Evolutionary conservation across 2,329 filamentous ascomycete species (phyloP).

Genomic region (Neoscytalidium dimidiatum): DNA sequence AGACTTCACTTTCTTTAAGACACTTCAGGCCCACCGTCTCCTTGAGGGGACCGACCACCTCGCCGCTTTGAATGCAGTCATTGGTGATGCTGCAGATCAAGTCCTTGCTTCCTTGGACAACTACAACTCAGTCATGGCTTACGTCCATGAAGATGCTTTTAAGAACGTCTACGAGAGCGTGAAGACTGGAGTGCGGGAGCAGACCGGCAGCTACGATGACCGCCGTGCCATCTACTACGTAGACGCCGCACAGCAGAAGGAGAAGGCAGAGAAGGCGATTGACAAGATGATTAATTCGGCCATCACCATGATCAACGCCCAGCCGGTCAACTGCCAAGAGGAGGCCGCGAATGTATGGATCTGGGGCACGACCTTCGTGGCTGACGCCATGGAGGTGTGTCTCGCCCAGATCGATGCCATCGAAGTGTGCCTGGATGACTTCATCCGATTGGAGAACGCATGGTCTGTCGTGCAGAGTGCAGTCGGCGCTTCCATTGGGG

Average conservation of each 20-base stretch:
- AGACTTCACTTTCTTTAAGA: constrained; percentile 51
- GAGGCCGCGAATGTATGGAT: constrained; percentile 48
- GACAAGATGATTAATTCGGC: constrained; percentile 49
- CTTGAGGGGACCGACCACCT: constrained; percentile 49
- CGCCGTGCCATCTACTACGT: constrained; percentile 43
- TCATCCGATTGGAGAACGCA: constrained; percentile 48
- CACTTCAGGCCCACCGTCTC: constrained; percentile 45
- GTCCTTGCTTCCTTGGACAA: constrained; percentile 49
- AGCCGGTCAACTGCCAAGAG: constrained; percentile 40
- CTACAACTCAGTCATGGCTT: constrained; percentile 48
- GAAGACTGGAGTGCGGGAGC: constrained; percentile 32
- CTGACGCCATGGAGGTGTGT: constrained; percentile 47
- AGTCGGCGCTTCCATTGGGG: constrained; percentile 43
- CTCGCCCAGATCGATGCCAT: constrained; percentile 42
- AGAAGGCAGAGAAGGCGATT: constrained; percentile 48
- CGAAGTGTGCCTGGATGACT: constrained; percentile 45
- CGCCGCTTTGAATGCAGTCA: constrained; percentile 40
- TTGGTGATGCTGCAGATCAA: constrained; percentile 46
- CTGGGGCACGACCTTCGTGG: constrained; percentile 46
- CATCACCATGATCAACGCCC: constrained; percentile 45
- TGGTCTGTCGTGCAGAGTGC: constrained; percentile 46
- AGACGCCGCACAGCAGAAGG: constrained; percentile 47
- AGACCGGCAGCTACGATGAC: constrained; percentile 15
- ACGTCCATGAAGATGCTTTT: constrained; percentile 50
- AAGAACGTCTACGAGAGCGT: constrained; percentile 47